Evolutionary conservation across 768 basidiomycete genomes (phyloP).

Genomic region (Suillus paluster): DNA sequence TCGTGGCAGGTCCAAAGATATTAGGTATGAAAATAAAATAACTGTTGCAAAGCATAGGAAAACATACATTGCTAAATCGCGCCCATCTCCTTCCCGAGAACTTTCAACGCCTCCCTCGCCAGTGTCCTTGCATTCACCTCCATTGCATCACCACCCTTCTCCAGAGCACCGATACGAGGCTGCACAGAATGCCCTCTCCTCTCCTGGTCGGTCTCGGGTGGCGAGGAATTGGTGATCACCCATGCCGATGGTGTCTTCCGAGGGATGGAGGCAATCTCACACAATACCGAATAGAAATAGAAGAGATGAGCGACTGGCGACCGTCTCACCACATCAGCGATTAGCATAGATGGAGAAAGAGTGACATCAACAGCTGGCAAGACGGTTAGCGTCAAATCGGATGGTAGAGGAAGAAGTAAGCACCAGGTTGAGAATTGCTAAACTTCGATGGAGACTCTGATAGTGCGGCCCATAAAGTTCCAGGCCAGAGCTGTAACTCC

Average conservation of each 20-base stretch:
- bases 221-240: slow-evolving; percentile 39
- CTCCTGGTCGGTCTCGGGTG: slow-evolving; percentile 14
- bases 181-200: slow-evolving; percentile 15
- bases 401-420: slow-evolving; percentile 16
- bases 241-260: slow-evolving; percentile 71
- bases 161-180: slow-evolving; percentile 27
- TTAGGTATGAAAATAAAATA: neutral
- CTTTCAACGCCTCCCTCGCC: slow-evolving; percentile 68
- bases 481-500: slow-evolving; percentile 72
- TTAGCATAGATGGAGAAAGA: slow-evolving; percentile 53
- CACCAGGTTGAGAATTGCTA: slow-evolving; percentile 62
- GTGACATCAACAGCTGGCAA: slow-evolving; percentile 45
- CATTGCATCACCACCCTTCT: slow-evolving; percentile 29
- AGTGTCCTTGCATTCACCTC: slow-evolving; percentile 70
- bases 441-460: slow-evolving; percentile 66
- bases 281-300: slow-evolving; percentile 81
- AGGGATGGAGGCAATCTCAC: slow-evolving; percentile 78
- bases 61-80: slow-evolving; percentile 24
- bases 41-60: neutral
- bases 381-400: neutral
- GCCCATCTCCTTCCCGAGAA: slow-evolving; percentile 79
- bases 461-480: slow-evolving; percentile 76
- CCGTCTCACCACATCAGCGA: slow-evolving; percentile 73
- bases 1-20: neutral
- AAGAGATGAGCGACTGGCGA: slow-evolving; percentile 86